These are phyloP conservation scores for Carex pumila DNA, from an alignment of 176 grass and related monocot genomes.

Conservation along the genomic window DNA sequence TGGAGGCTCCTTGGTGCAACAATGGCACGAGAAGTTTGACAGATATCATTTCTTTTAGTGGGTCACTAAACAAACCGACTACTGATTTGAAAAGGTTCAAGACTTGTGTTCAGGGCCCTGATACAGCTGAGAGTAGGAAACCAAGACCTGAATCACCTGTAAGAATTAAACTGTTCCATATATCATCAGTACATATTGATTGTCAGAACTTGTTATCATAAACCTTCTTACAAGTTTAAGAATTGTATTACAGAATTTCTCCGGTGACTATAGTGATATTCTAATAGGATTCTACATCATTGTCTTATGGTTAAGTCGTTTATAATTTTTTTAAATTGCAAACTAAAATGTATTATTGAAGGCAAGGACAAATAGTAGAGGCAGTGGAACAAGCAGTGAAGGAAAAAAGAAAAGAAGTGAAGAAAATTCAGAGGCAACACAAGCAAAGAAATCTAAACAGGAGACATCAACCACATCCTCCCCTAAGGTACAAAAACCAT, in stretches of 20 bases:
- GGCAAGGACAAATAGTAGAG: constrained; percentile 43
- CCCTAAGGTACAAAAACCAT: constrained; percentile 36
- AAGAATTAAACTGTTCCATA: constrained; percentile 1
- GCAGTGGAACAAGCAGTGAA: constrained; percentile 34
- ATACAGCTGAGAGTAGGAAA: constrained; percentile 42
- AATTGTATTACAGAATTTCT: not conserved
- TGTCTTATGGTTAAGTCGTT: not conserved
- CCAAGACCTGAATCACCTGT: constrained; percentile 54
- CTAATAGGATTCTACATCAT: not conserved
- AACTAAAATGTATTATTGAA: constrained; percentile 5
- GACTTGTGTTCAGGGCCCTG: constrained; percentile 17
- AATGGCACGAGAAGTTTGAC: constrained; percentile 55
- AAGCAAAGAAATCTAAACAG: constrained; percentile 60
- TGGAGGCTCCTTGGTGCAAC: constrained; percentile 58
- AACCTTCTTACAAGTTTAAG: not conserved
- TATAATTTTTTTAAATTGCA: not conserved
- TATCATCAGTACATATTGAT: not conserved
- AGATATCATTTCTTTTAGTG: constrained; percentile 65
- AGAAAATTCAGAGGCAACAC: constrained; percentile 30
- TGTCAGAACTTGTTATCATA: not conserved
- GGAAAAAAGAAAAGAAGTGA: constrained; percentile 67
- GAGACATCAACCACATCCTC: constrained; percentile 56
- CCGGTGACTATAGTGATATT: not conserved
- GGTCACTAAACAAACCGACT: constrained; percentile 15
- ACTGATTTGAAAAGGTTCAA: constrained; percentile 1